phyloP scores from a whole-genome alignment of 75 land plant genomes.

The Cupressus sempervirens region DNA sequence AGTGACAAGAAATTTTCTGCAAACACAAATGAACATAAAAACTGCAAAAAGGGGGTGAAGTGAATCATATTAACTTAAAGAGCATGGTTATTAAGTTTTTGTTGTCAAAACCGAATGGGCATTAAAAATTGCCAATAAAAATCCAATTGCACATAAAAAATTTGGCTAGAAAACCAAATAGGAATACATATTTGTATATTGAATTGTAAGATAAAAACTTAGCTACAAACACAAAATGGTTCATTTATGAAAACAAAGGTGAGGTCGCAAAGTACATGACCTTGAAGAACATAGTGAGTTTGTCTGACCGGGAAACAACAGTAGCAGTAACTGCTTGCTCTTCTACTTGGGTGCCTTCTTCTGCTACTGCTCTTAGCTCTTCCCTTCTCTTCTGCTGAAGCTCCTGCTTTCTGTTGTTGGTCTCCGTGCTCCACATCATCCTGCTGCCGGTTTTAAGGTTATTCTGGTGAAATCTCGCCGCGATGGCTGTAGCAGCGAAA shows the following conservation, averaged over 20 bases:
- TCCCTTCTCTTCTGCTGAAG: neutral
- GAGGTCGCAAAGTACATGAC: neutral
- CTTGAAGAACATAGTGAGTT: conserved; percentile 8
- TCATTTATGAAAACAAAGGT: neutral
- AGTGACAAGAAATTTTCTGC: neutral
- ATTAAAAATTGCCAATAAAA: neutral
- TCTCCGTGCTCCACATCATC: neutral
- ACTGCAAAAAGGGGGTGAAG: neutral
- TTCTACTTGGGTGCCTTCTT: conserved; percentile 7
- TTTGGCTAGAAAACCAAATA: neutral
- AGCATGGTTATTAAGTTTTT: neutral
- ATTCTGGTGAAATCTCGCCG: neutral
- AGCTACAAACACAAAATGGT: neutral
- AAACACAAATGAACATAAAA: neutral
- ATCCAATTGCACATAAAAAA: no score
- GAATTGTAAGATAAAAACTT: neutral
- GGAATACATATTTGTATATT: neutral
- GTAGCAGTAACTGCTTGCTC: neutral
- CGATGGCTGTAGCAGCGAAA: neutral
- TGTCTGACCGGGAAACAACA: conserved; percentile 8
- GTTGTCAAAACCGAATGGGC: neutral
- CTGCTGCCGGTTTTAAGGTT: neutral
- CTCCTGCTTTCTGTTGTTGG: neutral
- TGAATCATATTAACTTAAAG: neutral
- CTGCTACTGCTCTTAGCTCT: conserved; percentile 3